These are phyloP conservation scores for Cercospora sp. DNA, from an alignment of 2,329 filamentous ascomycete genomes.

Conservation along the genomic window DNA sequence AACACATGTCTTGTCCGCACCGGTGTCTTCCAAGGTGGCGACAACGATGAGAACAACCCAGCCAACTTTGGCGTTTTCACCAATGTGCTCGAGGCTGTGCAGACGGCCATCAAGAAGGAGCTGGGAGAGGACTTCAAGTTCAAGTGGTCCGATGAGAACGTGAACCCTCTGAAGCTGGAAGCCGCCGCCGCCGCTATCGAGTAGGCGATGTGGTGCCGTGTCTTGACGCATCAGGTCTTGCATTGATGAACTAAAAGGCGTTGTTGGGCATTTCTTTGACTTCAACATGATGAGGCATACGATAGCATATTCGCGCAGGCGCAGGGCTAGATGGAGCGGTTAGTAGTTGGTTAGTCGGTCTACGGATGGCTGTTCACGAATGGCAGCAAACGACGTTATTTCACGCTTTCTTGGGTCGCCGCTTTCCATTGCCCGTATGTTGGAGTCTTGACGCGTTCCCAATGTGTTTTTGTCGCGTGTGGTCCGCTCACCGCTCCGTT, in stretches of 20 bases:
- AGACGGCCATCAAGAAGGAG: conserved; percentile 67
- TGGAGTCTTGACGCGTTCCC: not conserved
- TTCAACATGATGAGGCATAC: conserved; percentile 1
- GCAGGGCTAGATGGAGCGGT: conserved; percentile 4
- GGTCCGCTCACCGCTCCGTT: not conserved
- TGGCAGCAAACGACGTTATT: not conserved
- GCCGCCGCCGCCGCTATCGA: conserved; percentile 32
- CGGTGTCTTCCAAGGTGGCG: conserved; percentile 74
- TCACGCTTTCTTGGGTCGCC: not conserved
- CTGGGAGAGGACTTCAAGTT: conserved; percentile 73
- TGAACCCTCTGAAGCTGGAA: conserved; percentile 62
- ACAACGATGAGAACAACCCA: conserved; percentile 74
- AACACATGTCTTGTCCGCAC: conserved; percentile 78
- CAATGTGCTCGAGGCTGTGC: conserved; percentile 71
- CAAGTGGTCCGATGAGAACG: conserved; percentile 65
- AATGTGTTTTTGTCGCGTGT: not conserved
- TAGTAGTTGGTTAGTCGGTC: not conserved
- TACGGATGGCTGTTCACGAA: conserved; percentile 13
- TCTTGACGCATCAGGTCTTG: not conserved
- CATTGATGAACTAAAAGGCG: not conserved
- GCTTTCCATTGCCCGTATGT: too few species aligned
- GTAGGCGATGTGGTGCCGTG: conserved; percentile 8
- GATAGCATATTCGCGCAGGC: conserved; percentile 12
- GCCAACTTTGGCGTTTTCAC: conserved; percentile 75
- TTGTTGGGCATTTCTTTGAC: conserved; percentile 3